These are phyloP conservation scores for Epichloe sibirici DNA, from an alignment of 2,329 filamentous ascomycete genomes.

Conservation along the genomic window DNA sequence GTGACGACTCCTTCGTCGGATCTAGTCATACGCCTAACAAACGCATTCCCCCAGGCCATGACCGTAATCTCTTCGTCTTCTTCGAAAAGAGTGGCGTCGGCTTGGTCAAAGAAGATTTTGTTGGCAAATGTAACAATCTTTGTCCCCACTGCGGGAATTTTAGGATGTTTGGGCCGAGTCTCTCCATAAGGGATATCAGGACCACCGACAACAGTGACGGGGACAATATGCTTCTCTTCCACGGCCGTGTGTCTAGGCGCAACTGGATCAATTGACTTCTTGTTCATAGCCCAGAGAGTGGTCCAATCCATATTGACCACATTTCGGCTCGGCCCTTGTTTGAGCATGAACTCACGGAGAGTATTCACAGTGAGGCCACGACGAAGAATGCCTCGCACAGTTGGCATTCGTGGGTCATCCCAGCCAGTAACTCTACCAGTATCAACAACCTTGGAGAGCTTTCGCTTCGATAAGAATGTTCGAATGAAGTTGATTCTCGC, in stretches of 20 bases:
- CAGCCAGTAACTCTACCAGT: slow-evolving; percentile 65
- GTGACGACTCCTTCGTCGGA: neutral
- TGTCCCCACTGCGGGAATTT: neutral
- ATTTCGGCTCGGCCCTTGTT: slow-evolving; percentile 65
- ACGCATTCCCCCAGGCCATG: neutral
- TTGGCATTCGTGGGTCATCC: slow-evolving; percentile 72
- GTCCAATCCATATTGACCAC: slow-evolving; percentile 68
- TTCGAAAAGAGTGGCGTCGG: neutral
- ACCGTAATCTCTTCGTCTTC: neutral
- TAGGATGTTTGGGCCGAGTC: neutral
- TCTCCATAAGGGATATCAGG: neutral
- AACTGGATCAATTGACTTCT: slow-evolving; percentile 62
- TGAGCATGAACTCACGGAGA: slow-evolving; percentile 63
- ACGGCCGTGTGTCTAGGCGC: slow-evolving; percentile 60
- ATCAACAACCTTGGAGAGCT: slow-evolving; percentile 72
- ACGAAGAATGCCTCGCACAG: slow-evolving; percentile 58
- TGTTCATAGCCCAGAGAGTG: slow-evolving; percentile 53
- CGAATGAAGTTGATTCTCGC: slow-evolving; percentile 72
- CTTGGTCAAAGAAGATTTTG: neutral
- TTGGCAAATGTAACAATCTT: neutral
- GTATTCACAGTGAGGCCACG: slow-evolving; percentile 65
- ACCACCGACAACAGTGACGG: neutral
- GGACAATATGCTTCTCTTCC: too few relatives aligned
- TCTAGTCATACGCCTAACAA: neutral
- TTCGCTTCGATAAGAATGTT: slow-evolving; percentile 74